Base-by-base conservation (phyloP, 768 basidiomycete genomes). In the Hebeloma cylindrosporum region DNA sequence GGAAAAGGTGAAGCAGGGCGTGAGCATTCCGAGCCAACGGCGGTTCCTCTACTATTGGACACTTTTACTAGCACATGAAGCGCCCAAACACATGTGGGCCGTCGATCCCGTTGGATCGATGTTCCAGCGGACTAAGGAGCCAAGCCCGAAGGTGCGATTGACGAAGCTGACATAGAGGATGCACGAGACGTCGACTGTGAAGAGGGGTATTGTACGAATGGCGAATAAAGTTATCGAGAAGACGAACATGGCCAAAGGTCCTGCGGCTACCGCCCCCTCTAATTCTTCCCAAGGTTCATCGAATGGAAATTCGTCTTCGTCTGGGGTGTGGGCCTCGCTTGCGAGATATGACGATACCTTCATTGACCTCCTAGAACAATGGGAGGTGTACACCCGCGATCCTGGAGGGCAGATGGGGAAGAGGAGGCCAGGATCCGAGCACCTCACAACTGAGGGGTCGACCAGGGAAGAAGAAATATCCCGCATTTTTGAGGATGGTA, bases 1-100 rank as follows among this genome's bases (percentile, higher is more conserved):
- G 30, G 60, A 63, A 53, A 61, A 59, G 40, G 43, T 50, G 49
- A 72, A 68, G 58, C 81, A 76, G 52, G 85, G 85, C 8, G 83
- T 90, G 31, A 86, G 82, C 50, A 92, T 92, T 52, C 85, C 89
- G 0, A 86, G 83, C 45, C 90, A 92, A 61, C 75, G 81, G 2
- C 80, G 90, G 14, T 91, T 82, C 73, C 66, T 93, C 4, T 74
- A 79, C 52, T 93, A 92, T 58, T 93, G 85, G 85, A 78, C 82
- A 0, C 69, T 81, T 8, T 58, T 83, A n/a, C 70, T 87, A 11
- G 68, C 76, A 3, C 68, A 75, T 35, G 74, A 77, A 29, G 79
- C 72, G 0, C 85, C 83, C 3, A 47, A 62, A 2, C 70, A 73
- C 18, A 61, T 83, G 39, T 81, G 77, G 76, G 56, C 63, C 8